phyloP scores from a whole-genome alignment of 2,329 filamentous ascomycete genomes.

The Verticillium klebahnii region DNA sequence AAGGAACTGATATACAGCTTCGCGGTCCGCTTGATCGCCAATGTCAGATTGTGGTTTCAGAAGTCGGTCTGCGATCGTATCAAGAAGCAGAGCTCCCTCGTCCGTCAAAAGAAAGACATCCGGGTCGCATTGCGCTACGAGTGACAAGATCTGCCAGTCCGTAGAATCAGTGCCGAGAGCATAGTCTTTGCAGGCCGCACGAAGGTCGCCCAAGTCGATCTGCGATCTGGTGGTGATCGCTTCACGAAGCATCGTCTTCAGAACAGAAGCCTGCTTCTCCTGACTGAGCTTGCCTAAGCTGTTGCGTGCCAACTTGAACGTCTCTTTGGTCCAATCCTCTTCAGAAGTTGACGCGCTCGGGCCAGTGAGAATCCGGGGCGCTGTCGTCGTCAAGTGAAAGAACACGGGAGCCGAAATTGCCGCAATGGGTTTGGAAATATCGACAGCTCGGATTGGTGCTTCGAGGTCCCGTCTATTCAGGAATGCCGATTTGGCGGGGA shows the following conservation, averaged over 20 bases:
- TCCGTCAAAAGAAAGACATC: conserved; percentile 38
- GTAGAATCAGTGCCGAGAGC: conserved; percentile 27
- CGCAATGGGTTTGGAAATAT: conserved; percentile 27
- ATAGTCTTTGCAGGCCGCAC: conserved; percentile 36
- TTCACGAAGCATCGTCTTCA: conserved; percentile 25
- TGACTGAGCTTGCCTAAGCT: neutral
- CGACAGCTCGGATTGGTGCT: conserved; percentile 34
- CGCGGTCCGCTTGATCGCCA: conserved; percentile 11
- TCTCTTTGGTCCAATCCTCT: conserved; percentile 34
- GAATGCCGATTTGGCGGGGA: conserved; percentile 45
- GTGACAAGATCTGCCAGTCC: conserved; percentile 38
- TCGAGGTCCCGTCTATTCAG: conserved; percentile 36
- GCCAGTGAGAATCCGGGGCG: conserved; percentile 24
- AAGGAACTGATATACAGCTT: conserved; percentile 29
- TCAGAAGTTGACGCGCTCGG: conserved; percentile 30
- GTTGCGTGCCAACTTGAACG: conserved; percentile 21
- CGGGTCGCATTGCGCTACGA: conserved; percentile 38
- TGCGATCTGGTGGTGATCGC: conserved; percentile 21
- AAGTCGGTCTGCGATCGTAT: conserved; percentile 32
- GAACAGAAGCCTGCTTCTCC: conserved; percentile 15
- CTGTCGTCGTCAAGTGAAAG: conserved; percentile 34
- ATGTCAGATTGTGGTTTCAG: conserved; percentile 12
- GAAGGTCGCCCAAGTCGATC: conserved; percentile 35
- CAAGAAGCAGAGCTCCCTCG: conserved; percentile 33
- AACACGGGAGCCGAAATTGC: conserved; percentile 36